These are phyloP conservation scores for Exidia glandulosa DNA, from an alignment of 768 basidiomycete species.

Conservation along the genomic window DNA sequence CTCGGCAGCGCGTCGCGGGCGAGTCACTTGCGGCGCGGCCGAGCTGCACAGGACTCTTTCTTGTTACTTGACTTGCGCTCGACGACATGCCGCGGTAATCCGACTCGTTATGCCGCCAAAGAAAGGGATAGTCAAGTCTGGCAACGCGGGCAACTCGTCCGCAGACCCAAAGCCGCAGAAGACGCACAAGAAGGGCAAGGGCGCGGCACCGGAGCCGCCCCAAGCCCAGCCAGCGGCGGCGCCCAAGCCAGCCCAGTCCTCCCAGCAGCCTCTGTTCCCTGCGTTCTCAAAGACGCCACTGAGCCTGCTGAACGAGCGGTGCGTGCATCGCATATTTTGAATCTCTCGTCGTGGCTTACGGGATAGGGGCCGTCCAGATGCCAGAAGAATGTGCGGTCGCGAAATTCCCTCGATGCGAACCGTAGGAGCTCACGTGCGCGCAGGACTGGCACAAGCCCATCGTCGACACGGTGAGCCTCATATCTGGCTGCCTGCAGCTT, in stretches of 20 bases:
- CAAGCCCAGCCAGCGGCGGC: neutral
- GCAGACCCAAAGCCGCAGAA: conserved; percentile 13
- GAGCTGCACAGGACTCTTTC: too few relatives aligned
- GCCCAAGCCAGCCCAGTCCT: conserved; percentile 10
- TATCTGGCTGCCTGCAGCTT: neutral
- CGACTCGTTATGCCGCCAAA: conserved; percentile 68
- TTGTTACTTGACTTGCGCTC: too few relatives aligned
- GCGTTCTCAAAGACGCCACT: conserved; percentile 78
- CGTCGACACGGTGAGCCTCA: conserved; percentile 69
- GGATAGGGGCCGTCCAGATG: conserved; percentile 45
- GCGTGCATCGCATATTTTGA: neutral
- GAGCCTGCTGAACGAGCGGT: conserved; percentile 72
- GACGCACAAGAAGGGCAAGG: conserved; percentile 27
- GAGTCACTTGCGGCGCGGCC: too few relatives aligned
- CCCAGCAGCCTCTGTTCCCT: conserved; percentile 53
- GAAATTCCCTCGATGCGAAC: conserved; percentile 23
- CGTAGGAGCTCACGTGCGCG: neutral
- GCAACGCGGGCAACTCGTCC: conserved; percentile 81
- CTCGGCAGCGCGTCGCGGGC: too few relatives aligned
- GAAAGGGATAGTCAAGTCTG: conserved; percentile 74
- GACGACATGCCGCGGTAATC: too few relatives aligned
- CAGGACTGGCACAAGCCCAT: conserved; percentile 33
- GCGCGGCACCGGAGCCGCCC: neutral
- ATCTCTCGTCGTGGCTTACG: neutral
- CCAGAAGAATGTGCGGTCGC: conserved; percentile 84